A percentile compares a stretch with the other conserved stretches of the same genome.
Conservation (phyloP, 306 rosid species). For the Lathyrus oleraceus region DNA sequence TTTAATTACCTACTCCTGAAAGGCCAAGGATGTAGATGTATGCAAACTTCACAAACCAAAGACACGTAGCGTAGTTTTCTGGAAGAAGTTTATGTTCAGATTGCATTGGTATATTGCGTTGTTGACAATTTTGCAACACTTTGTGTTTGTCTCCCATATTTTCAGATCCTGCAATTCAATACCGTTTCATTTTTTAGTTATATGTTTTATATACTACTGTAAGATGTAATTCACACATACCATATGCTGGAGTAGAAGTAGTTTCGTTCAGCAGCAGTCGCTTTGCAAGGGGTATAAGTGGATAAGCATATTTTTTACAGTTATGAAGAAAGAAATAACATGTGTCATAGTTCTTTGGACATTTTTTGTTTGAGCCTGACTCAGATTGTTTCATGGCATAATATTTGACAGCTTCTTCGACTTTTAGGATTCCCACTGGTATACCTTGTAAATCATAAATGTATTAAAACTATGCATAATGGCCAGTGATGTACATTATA, state of each 20-base stretch:
- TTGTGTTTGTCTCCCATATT: neutral
- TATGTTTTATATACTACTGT: too few species aligned
- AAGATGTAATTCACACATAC: neutral
- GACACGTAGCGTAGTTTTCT: slow-evolving; percentile 6
- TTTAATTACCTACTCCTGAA: neutral
- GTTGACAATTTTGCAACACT: too few species aligned
- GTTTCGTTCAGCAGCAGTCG: neutral
- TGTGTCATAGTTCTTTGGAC: slow-evolving; percentile 6
- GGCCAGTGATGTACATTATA: neutral
- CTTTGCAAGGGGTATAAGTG: neutral
- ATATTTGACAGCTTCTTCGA: neutral
- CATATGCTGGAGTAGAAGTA: neutral
- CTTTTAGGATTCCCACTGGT: neutral
- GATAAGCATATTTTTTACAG: neutral
- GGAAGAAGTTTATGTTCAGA: neutral
- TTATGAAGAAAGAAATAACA: neutral
- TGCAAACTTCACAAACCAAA: slow-evolving; percentile 9
- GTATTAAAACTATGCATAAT: neutral
- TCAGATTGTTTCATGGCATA: neutral
- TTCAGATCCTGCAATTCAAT: neutral
- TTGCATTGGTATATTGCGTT: neutral
- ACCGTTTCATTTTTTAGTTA: neutral
- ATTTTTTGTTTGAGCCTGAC: too few species aligned
- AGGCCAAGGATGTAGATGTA: slow-evolving; percentile 1
- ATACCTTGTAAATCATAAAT: neutral